Evolutionary conservation across 2,329 filamentous ascomycete genomes (phyloP), one percentile per base, ranked within the genome.

Genomic region (Hymenoscyphus linearis): DNA sequence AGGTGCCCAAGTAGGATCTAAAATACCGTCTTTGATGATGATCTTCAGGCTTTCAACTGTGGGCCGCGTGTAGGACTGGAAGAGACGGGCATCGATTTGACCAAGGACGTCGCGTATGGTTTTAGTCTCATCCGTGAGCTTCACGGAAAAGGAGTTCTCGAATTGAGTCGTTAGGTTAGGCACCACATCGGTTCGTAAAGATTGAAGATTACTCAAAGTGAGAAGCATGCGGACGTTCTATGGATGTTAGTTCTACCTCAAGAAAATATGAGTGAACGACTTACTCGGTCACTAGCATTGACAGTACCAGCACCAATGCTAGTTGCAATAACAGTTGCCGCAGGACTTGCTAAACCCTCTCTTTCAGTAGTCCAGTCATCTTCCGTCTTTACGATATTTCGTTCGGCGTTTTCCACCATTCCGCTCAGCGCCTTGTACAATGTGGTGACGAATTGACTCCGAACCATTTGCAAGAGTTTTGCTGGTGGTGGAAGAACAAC

Each of bases 391-490:
- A 86, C 84, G 14, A 86, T 74, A 2, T 87, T 83, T 61, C 86
- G 85, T 76, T 98, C 92, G 2, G 95, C 93, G 74, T 96, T 98
- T 76, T 98, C 95, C 1, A 99, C 92, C 86, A 99, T 93, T 25
- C 93, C 95, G 69, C 91, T 96, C 40, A 99, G 78, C 6, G 91
- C 91, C 74, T 96, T 96, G 76, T 98, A 98, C 52, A 99, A 78
- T 61, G 93, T 96, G 6, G 89, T 92, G 16, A 96, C 92, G 71
- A 99, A 99, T 71, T 96, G 91, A 66, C 87, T 89, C 66, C 93
- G 85, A 16, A 98, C 91, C 84, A 93, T 91, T 73, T 96, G 90
- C 52, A 98, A 79, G 52, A 97, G 78, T 74, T 98, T 99, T 7
- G 88, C 82, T 37, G 91, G 88, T 4, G 95, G 96, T 18, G 93